These are phyloP conservation scores for Alnus glutinosa DNA, from an alignment of 306 rosid genomes.

Conservation along the genomic window DNA sequence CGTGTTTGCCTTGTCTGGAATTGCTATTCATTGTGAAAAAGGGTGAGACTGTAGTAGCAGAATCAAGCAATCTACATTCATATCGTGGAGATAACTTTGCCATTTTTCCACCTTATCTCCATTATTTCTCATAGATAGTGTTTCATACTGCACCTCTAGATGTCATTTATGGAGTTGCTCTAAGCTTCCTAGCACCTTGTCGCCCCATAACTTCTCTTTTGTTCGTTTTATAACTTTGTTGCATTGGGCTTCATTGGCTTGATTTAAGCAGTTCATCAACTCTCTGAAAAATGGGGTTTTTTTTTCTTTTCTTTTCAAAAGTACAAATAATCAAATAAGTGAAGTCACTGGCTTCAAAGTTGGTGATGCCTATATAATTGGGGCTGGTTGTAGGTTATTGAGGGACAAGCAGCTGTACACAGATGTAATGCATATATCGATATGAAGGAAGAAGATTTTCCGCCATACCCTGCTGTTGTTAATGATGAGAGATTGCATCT, in stretches of 20 bases:
- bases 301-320: not conserved
- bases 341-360: not conserved
- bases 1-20: not conserved
- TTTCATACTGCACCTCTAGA: not conserved
- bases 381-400: slow-evolving; percentile 50
- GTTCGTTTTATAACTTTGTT: not conserved
- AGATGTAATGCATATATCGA: slow-evolving; percentile 55
- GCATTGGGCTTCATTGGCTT: not conserved
- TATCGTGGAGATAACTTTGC: not conserved
- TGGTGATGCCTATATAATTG: not conserved
- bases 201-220: not conserved
- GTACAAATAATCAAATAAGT: not conserved
- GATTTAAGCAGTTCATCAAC: not conserved
- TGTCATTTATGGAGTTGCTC: not conserved
- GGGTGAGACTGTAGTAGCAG: not conserved
- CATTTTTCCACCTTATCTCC: not conserved
- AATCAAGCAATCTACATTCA: not conserved
- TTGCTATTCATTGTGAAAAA: not conserved
- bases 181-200: not conserved
- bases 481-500: slow-evolving; percentile 57
- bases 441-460: slow-evolving; percentile 31
- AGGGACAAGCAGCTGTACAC: slow-evolving; percentile 67
- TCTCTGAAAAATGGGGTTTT: not conserved
- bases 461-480: slow-evolving; percentile 36
- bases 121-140: not conserved